Evolutionary conservation across 2,329 filamentous ascomycete species (phyloP).

Genomic region (Alternaria alternata): DNA sequence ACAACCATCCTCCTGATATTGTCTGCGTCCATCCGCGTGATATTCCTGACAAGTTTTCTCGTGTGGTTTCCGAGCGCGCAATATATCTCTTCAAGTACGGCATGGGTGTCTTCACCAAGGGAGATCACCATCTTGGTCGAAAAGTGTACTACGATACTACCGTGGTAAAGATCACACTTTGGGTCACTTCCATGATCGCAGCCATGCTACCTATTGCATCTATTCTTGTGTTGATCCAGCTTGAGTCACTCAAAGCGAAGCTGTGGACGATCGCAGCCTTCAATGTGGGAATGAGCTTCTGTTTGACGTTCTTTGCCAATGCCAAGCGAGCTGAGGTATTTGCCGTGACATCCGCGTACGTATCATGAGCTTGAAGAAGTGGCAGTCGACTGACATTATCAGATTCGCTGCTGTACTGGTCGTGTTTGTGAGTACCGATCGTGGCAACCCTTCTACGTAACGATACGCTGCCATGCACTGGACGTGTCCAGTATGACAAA

Average conservation of each 20-base stretch:
- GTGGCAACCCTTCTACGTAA: neutral
- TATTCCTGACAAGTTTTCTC: conserved; percentile 20
- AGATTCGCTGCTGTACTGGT: conserved; percentile 13
- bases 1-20: conserved; percentile 1
- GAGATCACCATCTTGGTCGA: neutral
- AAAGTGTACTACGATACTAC: conserved; percentile 6
- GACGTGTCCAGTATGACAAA: neutral
- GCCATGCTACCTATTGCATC: conserved; percentile 32
- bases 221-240: conserved; percentile 22
- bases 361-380: neutral
- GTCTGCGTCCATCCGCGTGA: conserved; percentile 10
- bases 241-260: conserved; percentile 20
- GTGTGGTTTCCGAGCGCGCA: conserved; percentile 11
- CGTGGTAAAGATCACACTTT: conserved; percentile 18
- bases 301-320: conserved; percentile 27
- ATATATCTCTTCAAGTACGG: conserved; percentile 15
- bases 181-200: conserved; percentile 29
- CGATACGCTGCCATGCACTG: neutral
- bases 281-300: conserved; percentile 33
- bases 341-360: conserved; percentile 38
- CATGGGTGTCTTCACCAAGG: neutral
- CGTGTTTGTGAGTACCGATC: conserved; percentile 8
- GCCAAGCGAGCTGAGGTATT: conserved; percentile 38
- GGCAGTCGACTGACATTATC: neutral
- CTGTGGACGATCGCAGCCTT: conserved; percentile 31